Evolutionary conservation across 108 stramenopile species (phyloP), one percentile per base, ranked within the genome.

Genomic region (Aureococcus anophagefferens): DNA sequence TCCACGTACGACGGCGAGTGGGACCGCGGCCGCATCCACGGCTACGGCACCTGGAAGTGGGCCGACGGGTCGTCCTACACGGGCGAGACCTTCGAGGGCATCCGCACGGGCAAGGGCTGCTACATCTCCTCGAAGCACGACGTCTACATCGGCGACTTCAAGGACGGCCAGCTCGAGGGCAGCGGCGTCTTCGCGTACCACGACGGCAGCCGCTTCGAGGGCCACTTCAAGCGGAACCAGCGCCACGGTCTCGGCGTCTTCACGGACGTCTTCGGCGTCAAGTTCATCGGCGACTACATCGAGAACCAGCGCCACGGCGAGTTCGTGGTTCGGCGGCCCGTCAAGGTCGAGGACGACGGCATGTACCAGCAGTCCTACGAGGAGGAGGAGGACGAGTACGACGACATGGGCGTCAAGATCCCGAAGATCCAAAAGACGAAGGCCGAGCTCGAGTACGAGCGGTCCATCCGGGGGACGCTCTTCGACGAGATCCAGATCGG

Each of bases 211-310:
- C 69, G 46, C 67, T 70, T 33, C 34, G 66, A 62, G 25, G 69
- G 74, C 33, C 0, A 5, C 31, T 79, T 79, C 51, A 30, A 45
- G n/a, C 29, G 63, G 32, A 72, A 71, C 31, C 21, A 69, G 21
- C 35, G 77, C 33, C 68, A 79, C 30, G 77, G 77, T 18, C 35
- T 35, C 29, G 77, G 72, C 3, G 67, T 74, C 30, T 78, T 78
- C 64, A 68, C 35, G 59, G 66, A 68, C 35, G 17, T 32, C 44
- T 16, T 68, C 40, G 77, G 77, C 28, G 40, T 64, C 25, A 28
- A 67, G 28, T 68, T 68, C 67, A 67, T 73, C 21, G 77, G 77
- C 4, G 5, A 33, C 36, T 78, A 51, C 66, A 35, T 65, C 32
- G 46, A 71, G 7, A 72, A 78, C 64, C 29, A 66, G 45, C 13